These are phyloP conservation scores for Blastocystis sp. DNA, from an alignment of 352 stramenopile species.

Conservation along the genomic window DNA sequence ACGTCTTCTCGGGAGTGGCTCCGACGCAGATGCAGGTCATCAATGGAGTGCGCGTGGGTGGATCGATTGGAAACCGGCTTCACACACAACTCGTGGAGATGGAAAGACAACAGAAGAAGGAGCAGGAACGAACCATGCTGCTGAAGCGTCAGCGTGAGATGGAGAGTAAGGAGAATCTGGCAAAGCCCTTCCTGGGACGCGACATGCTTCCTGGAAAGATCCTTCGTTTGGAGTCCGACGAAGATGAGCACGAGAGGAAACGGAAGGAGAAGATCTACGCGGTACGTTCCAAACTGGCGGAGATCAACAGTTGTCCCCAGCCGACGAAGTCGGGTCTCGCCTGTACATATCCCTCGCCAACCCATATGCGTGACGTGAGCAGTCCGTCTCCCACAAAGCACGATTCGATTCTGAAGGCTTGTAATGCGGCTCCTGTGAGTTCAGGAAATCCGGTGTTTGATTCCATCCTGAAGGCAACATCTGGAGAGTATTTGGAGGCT, in stretches of 20 bases:
- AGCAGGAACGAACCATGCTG: background rate
- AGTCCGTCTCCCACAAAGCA: background rate
- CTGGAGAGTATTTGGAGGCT: background rate
- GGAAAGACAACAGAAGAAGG: background rate
- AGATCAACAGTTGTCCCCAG: background rate
- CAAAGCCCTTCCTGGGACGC: background rate
- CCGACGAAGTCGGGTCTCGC: background rate
- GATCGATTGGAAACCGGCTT: background rate
- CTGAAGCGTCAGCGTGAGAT: background rate
- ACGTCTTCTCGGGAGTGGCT: background rate
- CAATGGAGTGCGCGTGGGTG: background rate
- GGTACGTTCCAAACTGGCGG: background rate
- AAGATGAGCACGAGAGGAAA: background rate
- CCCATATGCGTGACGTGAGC: background rate
- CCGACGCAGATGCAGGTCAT: background rate
- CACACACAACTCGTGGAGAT: background rate
- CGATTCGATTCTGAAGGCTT: background rate
- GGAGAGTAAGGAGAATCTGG: background rate
- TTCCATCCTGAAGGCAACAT: background rate
- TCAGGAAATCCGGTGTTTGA: conserved; percentile 28
- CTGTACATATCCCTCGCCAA: background rate
- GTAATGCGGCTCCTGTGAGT: background rate
- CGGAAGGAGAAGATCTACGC: background rate
- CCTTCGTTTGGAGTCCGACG: background rate
- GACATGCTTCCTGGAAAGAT: background rate